phyloP scores from a whole-genome alignment of 495 filamentous ascomycete species.

The Annulohypoxylon stygium region DNA sequence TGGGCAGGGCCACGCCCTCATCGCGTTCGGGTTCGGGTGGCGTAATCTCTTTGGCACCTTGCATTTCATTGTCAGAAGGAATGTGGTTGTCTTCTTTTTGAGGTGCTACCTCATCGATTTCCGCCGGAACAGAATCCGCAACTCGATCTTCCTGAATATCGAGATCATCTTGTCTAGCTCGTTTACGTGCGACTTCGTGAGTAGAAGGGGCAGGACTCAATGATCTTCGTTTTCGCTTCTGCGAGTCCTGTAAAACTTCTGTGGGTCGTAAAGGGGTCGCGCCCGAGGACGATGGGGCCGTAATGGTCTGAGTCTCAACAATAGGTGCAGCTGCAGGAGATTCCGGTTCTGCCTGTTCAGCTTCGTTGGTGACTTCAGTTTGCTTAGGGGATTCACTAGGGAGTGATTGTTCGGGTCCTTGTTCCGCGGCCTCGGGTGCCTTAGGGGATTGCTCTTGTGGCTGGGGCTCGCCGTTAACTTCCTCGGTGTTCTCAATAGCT shows the following conservation, averaged over 20 bases:
- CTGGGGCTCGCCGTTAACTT: conserved; percentile 24
- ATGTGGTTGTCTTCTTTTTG: conserved; percentile 14
- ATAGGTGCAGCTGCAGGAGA: conserved; percentile 20
- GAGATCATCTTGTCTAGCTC: conserved; percentile 52
- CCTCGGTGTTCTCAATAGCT: conserved; percentile 14
- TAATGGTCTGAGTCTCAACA: conserved; percentile 23
- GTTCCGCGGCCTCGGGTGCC: conserved; percentile 38
- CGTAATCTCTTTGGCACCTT: conserved; percentile 18
- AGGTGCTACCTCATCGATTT: conserved; percentile 9
- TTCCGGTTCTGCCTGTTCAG: conserved; percentile 22
- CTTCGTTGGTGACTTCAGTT: conserved; percentile 26
- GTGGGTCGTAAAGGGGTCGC: conserved; percentile 41
- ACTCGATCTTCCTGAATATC: conserved; percentile 29
- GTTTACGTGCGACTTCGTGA: conserved; percentile 59
- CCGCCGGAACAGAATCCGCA: conserved; percentile 1
- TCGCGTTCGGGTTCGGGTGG: conserved; percentile 9
- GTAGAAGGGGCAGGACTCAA: conserved; percentile 72
- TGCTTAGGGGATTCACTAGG: conserved; percentile 34
- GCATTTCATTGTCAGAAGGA: conserved; percentile 34
- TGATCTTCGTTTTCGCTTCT: conserved; percentile 81
- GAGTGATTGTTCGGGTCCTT: conserved; percentile 27
- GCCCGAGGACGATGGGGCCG: conserved; percentile 28
- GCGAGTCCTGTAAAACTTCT: conserved; percentile 68
- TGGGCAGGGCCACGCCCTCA: conserved; percentile 16
- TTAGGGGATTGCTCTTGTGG: conserved; percentile 31